These are phyloP conservation scores for Dothideomycetes sp. DNA, from an alignment of 2,329 filamentous ascomycete species.

Conservation along the genomic window DNA sequence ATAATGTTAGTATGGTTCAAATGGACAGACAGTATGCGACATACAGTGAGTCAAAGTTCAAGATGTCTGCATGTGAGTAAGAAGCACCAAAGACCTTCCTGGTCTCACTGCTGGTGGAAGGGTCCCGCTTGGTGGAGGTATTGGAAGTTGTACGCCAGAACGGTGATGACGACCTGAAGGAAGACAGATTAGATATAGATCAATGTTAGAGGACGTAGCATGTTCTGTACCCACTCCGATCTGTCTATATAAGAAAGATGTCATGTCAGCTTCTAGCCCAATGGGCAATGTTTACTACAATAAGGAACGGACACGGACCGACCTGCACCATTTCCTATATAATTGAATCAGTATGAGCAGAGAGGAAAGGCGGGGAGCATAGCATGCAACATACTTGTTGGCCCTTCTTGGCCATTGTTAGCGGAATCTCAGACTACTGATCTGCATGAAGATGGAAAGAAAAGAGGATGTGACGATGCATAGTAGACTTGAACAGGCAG, in stretches of 20 bases:
- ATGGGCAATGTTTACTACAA: too few species aligned
- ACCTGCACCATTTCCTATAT: slow-evolving; percentile 99
- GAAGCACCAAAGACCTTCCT: slow-evolving; percentile 81
- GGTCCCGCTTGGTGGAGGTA: slow-evolving; percentile 36
- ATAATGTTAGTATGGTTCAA: slow-evolving; percentile 15
- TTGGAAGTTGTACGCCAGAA: slow-evolving; percentile 65
- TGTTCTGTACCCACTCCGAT: slow-evolving; percentile 18
- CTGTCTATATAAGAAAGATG: slow-evolving; percentile 18
- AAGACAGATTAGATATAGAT: not conserved
- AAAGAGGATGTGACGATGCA: not conserved
- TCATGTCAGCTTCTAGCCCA: slow-evolving; percentile 10
- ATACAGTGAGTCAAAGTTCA: slow-evolving; percentile 76
- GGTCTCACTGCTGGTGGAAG: slow-evolving; percentile 48
- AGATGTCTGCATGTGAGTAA: slow-evolving; percentile 91
- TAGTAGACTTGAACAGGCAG: not conserved
- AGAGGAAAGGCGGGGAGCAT: too few species aligned
- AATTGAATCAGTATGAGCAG: too few species aligned
- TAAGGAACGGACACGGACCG: slow-evolving; percentile 54
- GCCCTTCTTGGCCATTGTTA: slow-evolving; percentile 33
- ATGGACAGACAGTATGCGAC: slow-evolving; percentile 18
- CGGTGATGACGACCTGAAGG: slow-evolving; percentile 65
- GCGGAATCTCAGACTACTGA: not conserved
- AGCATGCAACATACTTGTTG: slow-evolving; percentile 19
- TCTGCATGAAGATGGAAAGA: not conserved
- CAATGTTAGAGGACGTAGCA: slow-evolving; percentile 5